phyloP scores from a whole-genome alignment of 2,329 filamentous ascomycete species.

The Dissoconium aciculare region DNA sequence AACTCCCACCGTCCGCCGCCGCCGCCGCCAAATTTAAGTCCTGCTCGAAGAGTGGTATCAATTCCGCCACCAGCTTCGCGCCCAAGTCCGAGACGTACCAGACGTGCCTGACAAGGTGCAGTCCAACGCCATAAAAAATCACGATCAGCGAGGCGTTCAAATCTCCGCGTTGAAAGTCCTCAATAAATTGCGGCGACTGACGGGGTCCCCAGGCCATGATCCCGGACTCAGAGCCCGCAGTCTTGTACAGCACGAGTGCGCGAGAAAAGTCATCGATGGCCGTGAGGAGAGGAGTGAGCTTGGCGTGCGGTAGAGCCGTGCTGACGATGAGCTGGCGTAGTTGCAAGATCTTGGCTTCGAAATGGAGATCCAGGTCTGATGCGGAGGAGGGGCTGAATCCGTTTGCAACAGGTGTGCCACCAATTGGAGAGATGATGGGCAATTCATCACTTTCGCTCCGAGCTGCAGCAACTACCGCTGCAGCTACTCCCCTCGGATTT shows the following conservation, averaged over 20 bases:
- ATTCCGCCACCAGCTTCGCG: background rate
- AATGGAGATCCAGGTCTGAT: background rate
- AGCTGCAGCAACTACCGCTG: too few species aligned
- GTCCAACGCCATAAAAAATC: background rate
- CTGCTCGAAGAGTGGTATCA: too few species aligned
- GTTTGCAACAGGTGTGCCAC: too few species aligned
- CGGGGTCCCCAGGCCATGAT: background rate
- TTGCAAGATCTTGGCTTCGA: too few species aligned
- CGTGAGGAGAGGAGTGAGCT: too few species aligned
- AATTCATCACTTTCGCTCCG: too few species aligned
- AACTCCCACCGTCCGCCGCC: too few species aligned
- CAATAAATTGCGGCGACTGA: background rate
- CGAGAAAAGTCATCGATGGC: conserved; percentile 1
- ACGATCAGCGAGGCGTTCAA: background rate
- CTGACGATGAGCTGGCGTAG: too few species aligned
- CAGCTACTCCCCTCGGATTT: too few species aligned
- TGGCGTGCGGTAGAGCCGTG: too few species aligned
- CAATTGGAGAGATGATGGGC: background rate
- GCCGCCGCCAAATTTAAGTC: too few species aligned
- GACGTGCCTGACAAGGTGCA: background rate
- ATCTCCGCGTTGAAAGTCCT: background rate
- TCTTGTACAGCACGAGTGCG: background rate
- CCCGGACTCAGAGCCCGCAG: background rate
- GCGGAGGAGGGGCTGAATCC: too few species aligned
- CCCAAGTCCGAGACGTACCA: background rate